A percentile compares a stretch with the other conserved stretches of the same genome.
Conservation (phyloP, 768 basidiomycete genomes). For the Hemileccinum rubropunctum region DNA sequence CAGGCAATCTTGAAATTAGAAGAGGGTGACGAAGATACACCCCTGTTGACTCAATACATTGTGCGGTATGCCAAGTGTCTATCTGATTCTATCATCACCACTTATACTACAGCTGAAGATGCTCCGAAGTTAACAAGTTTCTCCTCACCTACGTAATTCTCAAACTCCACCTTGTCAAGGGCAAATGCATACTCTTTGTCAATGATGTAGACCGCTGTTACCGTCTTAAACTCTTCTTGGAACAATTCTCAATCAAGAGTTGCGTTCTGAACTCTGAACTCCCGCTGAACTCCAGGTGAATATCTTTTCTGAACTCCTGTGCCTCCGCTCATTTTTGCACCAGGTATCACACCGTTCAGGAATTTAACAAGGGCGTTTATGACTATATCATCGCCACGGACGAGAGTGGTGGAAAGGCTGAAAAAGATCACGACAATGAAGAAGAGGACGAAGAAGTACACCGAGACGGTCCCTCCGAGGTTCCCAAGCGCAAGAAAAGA, state of each 20-base stretch:
- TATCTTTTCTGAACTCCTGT: background rate
- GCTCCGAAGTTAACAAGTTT: conserved; percentile 96
- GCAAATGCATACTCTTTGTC: conserved; percentile 95
- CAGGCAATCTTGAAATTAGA: conserved; percentile 86
- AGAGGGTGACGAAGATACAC: conserved; percentile 80
- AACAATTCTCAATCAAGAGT: conserved; percentile 94
- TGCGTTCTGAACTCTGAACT: conserved; percentile 96
- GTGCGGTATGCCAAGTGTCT: conserved; percentile 54
- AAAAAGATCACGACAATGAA: conserved; percentile 50
- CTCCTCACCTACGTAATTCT: conserved; percentile 93
- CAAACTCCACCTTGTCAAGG: conserved; percentile 92
- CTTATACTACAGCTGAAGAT: conserved; percentile 40
- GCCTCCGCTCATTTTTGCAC: conserved; percentile 1
- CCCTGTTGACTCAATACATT: conserved; percentile 81
- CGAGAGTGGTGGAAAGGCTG: conserved; percentile 62
- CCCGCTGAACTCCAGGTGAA: conserved; percentile 86
- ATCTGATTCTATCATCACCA: background rate
- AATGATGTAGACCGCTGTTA: conserved; percentile 95
- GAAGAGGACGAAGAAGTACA: conserved; percentile 34
- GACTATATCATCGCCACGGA: conserved; percentile 99
- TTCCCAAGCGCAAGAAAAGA: conserved; percentile 51
- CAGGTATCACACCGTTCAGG: conserved; percentile 95
- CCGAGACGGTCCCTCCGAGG: conserved; percentile 12
- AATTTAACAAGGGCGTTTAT: conserved; percentile 98
- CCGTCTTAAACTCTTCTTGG: conserved; percentile 94